These are phyloP conservation scores for Solanum pinnatisectum DNA, from an alignment of 257 asterid genomes.

Conservation along the genomic window DNA sequence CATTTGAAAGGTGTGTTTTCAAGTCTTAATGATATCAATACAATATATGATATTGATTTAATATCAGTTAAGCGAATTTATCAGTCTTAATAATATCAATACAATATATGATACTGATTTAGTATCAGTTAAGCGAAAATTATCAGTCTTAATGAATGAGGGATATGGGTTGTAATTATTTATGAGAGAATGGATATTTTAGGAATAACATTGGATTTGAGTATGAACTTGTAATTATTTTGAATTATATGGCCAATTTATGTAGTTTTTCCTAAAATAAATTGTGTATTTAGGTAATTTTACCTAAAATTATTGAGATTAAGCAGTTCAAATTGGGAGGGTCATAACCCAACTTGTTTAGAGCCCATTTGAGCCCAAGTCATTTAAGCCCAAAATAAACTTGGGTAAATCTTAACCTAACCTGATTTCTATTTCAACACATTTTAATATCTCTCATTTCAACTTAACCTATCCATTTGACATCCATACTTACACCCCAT, in stretches of 20 bases:
- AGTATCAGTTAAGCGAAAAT: too few relatives aligned
- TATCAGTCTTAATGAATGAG: too few relatives aligned
- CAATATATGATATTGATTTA: too few relatives aligned
- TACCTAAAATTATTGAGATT: too few relatives aligned
- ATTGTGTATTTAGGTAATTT: background rate
- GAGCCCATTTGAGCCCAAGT: background rate
- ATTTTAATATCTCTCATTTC: background rate
- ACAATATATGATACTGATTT: too few relatives aligned
- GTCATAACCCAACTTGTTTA: accelerated
- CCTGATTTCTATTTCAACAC: background rate
- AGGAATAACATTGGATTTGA: background rate
- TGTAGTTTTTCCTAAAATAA: background rate
- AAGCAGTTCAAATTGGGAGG: background rate
- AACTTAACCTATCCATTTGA: background rate
- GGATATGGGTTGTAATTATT: too few relatives aligned
- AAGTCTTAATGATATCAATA: too few relatives aligned
- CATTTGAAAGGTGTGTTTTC: too few relatives aligned
- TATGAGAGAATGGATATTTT: background rate
- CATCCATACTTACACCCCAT: background rate
- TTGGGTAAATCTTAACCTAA: accelerated
- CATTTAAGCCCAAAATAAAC: background rate
- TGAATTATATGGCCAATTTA: background rate
- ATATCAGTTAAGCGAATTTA: too few relatives aligned
- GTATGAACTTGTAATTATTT: background rate
- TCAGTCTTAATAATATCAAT: too few relatives aligned